Conservation (phyloP, 306 rosid genomes). For the Rosa lucieae region DNA sequence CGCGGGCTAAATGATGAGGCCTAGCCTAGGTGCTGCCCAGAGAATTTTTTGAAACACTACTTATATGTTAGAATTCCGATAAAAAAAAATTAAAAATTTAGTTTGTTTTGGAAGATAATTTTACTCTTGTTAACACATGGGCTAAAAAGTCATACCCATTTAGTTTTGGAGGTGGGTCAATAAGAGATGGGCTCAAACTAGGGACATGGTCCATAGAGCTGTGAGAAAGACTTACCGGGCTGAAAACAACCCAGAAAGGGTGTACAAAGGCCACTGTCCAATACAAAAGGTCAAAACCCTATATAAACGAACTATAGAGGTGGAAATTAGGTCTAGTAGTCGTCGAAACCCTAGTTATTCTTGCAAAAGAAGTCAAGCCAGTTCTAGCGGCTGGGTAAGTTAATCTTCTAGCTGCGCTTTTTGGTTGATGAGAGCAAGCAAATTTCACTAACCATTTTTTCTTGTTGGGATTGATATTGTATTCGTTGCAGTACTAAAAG, state of each 20-base stretch:
- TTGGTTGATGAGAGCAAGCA: neutral
- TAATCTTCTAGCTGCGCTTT: neutral
- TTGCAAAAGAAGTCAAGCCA: neutral
- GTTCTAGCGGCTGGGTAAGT: slow-evolving; percentile 1
- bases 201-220: too few relatives aligned
- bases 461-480: neutral
- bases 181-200: neutral
- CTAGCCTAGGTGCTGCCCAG: too few relatives aligned
- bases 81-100: too few relatives aligned
- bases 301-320: neutral
- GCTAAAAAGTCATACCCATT: too few relatives aligned
- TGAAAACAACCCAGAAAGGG: neutral
- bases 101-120: too few relatives aligned
- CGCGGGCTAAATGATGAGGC: too few relatives aligned
- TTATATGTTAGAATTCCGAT: too few relatives aligned
- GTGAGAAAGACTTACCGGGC: neutral
- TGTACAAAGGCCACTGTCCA: neutral
- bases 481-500: neutral
- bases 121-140: too few relatives aligned
- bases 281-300: neutral
- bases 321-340: neutral
- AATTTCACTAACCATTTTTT: neutral
- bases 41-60: too few relatives aligned
- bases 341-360: slow-evolving; percentile 1
- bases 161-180: neutral